phyloP scores from a whole-genome alignment of 2,329 filamentous ascomycete species.

The Pleomassaria siparia region DNA sequence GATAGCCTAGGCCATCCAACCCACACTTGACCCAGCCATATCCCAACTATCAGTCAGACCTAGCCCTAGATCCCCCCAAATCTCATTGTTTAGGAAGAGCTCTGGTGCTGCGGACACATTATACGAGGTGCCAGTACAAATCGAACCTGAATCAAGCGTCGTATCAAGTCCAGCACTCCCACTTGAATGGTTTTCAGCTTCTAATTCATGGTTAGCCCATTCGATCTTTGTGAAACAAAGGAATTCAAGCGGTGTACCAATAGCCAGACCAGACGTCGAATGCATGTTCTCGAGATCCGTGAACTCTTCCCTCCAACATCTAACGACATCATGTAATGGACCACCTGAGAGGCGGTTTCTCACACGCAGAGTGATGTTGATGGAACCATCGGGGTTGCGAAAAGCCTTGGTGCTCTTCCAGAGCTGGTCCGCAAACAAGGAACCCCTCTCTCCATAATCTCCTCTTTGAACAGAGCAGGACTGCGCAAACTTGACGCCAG shows the following conservation, averaged over 20 bases:
- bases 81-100: background rate
- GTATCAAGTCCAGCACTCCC: background rate
- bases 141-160: background rate
- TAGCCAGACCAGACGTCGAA: background rate
- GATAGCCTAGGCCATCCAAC: background rate
- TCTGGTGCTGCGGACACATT: background rate
- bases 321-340: background rate
- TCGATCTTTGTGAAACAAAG: background rate
- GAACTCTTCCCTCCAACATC: background rate
- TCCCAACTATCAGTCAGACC: background rate
- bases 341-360: background rate
- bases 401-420: background rate
- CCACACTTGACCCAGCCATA: background rate
- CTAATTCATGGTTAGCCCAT: background rate
- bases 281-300: background rate
- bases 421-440: background rate
- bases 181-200: background rate
- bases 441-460: background rate
- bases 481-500: background rate
- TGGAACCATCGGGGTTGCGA: slow-evolving; percentile 1
- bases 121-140: background rate
- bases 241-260: background rate
- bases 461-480: background rate
- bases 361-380: slow-evolving; percentile 1
- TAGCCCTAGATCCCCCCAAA: background rate